Conservation (phyloP, 768 basidiomycete species). For the Psilocybe cyanescens region DNA sequence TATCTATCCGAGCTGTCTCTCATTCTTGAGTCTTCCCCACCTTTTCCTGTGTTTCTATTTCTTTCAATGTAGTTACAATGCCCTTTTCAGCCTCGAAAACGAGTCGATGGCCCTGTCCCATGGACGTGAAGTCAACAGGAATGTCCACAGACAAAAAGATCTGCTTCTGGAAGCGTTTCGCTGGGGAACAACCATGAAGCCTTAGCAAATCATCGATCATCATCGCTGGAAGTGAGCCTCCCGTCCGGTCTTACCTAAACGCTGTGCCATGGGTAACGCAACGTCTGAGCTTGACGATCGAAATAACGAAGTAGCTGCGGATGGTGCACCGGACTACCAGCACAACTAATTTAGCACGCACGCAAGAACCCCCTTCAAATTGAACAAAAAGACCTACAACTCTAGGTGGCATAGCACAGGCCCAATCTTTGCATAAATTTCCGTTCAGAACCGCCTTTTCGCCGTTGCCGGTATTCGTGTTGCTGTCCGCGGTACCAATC, state of each 20-base stretch:
- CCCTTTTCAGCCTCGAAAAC: slow-evolving; percentile 64
- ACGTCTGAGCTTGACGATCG: slow-evolving; percentile 63
- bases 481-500: slow-evolving; percentile 64
- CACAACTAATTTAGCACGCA: slow-evolving; percentile 6
- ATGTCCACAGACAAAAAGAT: slow-evolving; percentile 77
- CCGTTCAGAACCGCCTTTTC: slow-evolving; percentile 57
- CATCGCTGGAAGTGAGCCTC: slow-evolving; percentile 18
- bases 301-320: slow-evolving; percentile 66
- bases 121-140: slow-evolving; percentile 39
- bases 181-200: slow-evolving; percentile 38
- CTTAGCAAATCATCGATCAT: slow-evolving; percentile 11
- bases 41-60: slow-evolving; percentile 22
- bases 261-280: slow-evolving; percentile 75
- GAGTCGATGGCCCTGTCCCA: slow-evolving; percentile 52
- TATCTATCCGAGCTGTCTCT: not conserved
- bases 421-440: slow-evolving; percentile 75
- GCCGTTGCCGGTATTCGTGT: slow-evolving; percentile 40
- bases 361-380: not conserved
- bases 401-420: slow-evolving; percentile 75
- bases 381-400: slow-evolving; percentile 30
- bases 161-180: slow-evolving; percentile 64
- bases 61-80: slow-evolving; percentile 51
- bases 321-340: slow-evolving; percentile 35
- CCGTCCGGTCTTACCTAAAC: slow-evolving; percentile 61
- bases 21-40: not conserved